Percentiles rank a stretch among this genome's conserved stretches.
Conservation (phyloP, 805 yeast species). For the Yamadazyma kitorensis region DNA sequence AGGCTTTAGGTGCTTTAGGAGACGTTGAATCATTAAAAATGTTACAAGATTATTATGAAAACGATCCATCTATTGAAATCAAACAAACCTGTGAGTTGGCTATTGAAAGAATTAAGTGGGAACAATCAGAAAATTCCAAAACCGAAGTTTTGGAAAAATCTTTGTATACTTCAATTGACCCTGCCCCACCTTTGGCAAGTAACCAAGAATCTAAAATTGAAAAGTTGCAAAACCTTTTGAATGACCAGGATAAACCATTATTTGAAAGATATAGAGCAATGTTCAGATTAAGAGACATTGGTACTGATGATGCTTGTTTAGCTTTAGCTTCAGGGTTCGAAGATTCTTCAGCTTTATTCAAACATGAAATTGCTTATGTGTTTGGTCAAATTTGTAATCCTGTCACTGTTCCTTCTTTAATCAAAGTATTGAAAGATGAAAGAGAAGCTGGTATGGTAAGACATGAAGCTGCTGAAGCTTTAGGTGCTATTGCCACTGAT, state of each 20-base stretch:
- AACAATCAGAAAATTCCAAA: slow-evolving; percentile 62
- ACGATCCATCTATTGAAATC: slow-evolving; percentile 84
- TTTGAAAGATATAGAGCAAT: slow-evolving; percentile 97
- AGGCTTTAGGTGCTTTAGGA: slow-evolving; percentile 95
- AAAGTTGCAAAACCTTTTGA: slow-evolving; percentile 64
- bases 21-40: slow-evolving; percentile 69
- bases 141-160: slow-evolving; percentile 72
- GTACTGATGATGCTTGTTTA: slow-evolving; percentile 85
- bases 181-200: slow-evolving; percentile 95
- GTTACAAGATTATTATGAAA: slow-evolving; percentile 57
- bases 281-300: slow-evolving; percentile 96
- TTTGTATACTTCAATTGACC: slow-evolving; percentile 85
- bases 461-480: slow-evolving; percentile 99
- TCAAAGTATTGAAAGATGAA: slow-evolving; percentile 73
- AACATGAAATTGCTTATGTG: slow-evolving; percentile 97
- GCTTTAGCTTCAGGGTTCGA: slow-evolving; percentile 89
- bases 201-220: slow-evolving; percentile 52
- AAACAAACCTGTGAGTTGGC: slow-evolving; percentile 98
- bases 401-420: slow-evolving; percentile 81
- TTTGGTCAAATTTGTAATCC: slow-evolving; percentile 97
- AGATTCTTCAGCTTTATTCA: slow-evolving; percentile 90
- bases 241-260: slow-evolving; percentile 72
- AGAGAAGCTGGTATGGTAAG: slow-evolving; percentile 97
- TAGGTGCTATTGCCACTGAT: slow-evolving; percentile 95
- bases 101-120: slow-evolving; percentile 93